Evolutionary conservation across 208 protist species (phyloP).

Genomic region (Herpetomonas tarakana): DNA sequence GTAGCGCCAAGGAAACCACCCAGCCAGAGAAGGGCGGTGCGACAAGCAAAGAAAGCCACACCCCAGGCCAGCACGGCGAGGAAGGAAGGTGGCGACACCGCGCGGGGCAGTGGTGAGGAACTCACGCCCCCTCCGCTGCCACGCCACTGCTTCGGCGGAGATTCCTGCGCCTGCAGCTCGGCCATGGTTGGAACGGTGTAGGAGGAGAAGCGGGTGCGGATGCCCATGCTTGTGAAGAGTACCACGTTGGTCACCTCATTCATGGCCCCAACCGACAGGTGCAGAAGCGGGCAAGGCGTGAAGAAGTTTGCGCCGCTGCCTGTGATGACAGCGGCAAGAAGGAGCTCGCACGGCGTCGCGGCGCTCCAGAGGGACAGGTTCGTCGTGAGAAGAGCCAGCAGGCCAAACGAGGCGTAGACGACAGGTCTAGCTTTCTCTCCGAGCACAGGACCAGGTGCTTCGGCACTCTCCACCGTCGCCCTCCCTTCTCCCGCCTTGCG

Average conservation of each 20-base stretch:
- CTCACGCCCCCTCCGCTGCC: too few species aligned
- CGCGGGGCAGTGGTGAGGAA: not conserved
- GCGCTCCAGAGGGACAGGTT: conserved; percentile 6
- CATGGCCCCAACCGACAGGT: conserved; percentile 4
- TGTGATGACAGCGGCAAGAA: conserved; percentile 18
- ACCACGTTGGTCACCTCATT: conserved; percentile 15
- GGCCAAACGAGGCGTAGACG: not conserved
- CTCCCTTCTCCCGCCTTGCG: too few species aligned
- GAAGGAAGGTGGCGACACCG: not conserved
- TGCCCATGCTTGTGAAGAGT: conserved; percentile 21
- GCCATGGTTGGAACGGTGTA: not conserved
- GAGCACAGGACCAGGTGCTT: not conserved
- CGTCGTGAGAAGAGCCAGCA: conserved; percentile 9
- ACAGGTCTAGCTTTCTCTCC: too few species aligned
- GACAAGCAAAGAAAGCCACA: conserved; percentile 6
- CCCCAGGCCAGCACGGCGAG: not conserved
- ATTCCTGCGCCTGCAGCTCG: not conserved
- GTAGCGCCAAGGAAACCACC: conserved; percentile 4
- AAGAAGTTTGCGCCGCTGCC: conserved; percentile 19
- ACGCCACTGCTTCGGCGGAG: not conserved
- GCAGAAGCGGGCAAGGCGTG: conserved; percentile 10
- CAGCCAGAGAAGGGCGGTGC: not conserved
- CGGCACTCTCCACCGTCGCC: not conserved
- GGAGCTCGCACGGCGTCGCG: conserved; percentile 16
- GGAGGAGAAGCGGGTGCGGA: conserved; percentile 7